Evolutionary conservation across 2,329 filamentous ascomycete species (phyloP).

Genomic region (Graphilbum sp.): DNA sequence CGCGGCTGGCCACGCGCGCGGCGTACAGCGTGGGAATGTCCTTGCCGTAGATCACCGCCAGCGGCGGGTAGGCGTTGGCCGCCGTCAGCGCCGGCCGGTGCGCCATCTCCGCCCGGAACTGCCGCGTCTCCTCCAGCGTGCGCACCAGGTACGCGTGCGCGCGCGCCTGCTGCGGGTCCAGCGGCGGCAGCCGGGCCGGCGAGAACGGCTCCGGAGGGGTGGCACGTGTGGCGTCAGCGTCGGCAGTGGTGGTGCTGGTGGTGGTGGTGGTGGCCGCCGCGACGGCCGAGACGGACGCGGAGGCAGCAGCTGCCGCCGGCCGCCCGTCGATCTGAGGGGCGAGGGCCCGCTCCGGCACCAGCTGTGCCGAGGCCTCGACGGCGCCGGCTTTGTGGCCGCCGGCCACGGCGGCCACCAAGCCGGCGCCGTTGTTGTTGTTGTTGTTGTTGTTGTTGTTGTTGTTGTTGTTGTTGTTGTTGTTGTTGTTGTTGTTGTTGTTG

Average conservation of each 20-base stretch:
- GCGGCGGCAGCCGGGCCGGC: too few species aligned
- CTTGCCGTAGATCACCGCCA: conserved; percentile 75
- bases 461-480: neutral
- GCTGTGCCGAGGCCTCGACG: too few species aligned
- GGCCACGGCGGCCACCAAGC: too few species aligned
- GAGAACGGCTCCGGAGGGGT: too few species aligned
- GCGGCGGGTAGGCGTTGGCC: conserved; percentile 64
- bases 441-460: too few species aligned
- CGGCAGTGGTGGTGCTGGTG: conserved; percentile 12
- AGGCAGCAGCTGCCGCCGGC: neutral
- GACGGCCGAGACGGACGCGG: conserved; percentile 1
- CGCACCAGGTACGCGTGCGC: conserved; percentile 53
- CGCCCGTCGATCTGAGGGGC: conserved; percentile 9
- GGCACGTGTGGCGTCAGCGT: too few species aligned
- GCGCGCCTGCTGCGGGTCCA: conserved; percentile 34
- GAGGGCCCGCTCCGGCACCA: conserved; percentile 5
- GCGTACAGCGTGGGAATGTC: conserved; percentile 72
- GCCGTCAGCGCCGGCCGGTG: conserved; percentile 41
- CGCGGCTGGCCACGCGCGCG: conserved; percentile 54
- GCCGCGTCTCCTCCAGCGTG: conserved; percentile 52
- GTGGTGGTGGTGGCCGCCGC: conserved; percentile 9
- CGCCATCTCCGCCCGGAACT: conserved; percentile 60
- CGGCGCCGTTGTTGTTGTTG: too few species aligned
- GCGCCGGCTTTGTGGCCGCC: too few species aligned
- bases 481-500: conserved; percentile 9